These are phyloP conservation scores for Cystobasidium slooffiae DNA, from an alignment of 1,284 basidiomycete genomes.

Conservation along the genomic window DNA sequence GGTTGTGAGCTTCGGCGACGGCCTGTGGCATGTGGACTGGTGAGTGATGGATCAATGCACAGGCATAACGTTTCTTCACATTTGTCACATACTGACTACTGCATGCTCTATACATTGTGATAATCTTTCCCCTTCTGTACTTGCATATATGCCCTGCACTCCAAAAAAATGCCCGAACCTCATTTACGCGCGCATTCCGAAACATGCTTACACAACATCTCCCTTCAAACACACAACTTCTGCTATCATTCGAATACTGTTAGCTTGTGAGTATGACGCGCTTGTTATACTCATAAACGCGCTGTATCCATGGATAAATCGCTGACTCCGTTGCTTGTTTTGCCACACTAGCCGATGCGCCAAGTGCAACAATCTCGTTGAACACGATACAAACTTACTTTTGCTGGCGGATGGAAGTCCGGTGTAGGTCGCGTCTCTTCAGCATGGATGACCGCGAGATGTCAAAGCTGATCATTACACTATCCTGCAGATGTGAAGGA, in stretches of 20 bases:
- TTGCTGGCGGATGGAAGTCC: slow-evolving; percentile 95
- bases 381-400: slow-evolving; percentile 90
- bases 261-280: slow-evolving; percentile 19
- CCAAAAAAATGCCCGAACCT: too few species aligned
- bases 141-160: too few species aligned
- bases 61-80: too few species aligned
- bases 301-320: too few species aligned
- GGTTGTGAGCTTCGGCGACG: slow-evolving; percentile 51
- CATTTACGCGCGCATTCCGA: too few species aligned
- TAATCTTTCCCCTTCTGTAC: too few species aligned
- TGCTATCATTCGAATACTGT: neutral
- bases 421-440: slow-evolving; percentile 59
- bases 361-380: slow-evolving; percentile 63
- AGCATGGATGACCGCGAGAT: neutral
- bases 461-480: neutral
- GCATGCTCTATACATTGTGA: too few species aligned
- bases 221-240: neutral
- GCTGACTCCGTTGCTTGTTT: neutral
- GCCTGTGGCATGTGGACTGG: slow-evolving; percentile 50
- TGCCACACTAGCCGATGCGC: slow-evolving; percentile 57
- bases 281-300: neutral
- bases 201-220: too few species aligned
- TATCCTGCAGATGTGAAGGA: slow-evolving; percentile 68
- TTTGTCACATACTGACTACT: neutral
- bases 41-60: too few species aligned